phyloP scores from a whole-genome alignment of 2,329 filamentous ascomycete species.

The Aspergillus ruber region DNA sequence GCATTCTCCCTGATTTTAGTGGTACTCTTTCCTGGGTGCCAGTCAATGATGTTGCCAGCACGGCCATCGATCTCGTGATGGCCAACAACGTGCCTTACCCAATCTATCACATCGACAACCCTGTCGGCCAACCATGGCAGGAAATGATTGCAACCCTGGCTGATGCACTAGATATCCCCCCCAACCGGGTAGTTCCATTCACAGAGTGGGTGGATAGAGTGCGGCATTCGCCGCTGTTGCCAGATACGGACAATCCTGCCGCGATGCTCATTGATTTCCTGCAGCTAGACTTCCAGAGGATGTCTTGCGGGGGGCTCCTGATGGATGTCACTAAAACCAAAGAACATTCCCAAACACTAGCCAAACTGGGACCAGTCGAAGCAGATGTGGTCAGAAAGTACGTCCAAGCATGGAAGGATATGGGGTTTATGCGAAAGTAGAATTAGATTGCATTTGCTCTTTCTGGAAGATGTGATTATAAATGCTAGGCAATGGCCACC shows the following conservation, averaged over 20 bases:
- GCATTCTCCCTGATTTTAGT: conserved; percentile 35
- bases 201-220: too few species aligned
- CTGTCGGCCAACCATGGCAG: conserved; percentile 36
- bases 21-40: conserved; percentile 43
- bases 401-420: conserved; percentile 29
- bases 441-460: too few species aligned
- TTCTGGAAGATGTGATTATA: too few species aligned
- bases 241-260: conserved; percentile 31
- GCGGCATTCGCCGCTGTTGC: conserved; percentile 5
- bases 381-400: conserved; percentile 26
- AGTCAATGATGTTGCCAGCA: conserved; percentile 37
- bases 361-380: conserved; percentile 25
- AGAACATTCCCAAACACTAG: conserved; percentile 32
- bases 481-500: too few species aligned
- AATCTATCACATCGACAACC: conserved; percentile 45
- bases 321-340: conserved; percentile 30
- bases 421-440: too few species aligned
- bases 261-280: conserved; percentile 24
- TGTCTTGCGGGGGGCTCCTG: conserved; percentile 42
- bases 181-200: conserved; percentile 25
- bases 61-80: conserved; percentile 29
- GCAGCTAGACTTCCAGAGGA: conserved; percentile 31
- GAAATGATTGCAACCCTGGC: conserved; percentile 32
- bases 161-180: conserved; percentile 25
- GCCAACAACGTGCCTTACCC: conserved; percentile 15